Evolutionary conservation across 2,329 filamentous ascomycete species (phyloP), one percentile per base, ranked within the genome.

Genomic region (Grosmannia clavigera): DNA sequence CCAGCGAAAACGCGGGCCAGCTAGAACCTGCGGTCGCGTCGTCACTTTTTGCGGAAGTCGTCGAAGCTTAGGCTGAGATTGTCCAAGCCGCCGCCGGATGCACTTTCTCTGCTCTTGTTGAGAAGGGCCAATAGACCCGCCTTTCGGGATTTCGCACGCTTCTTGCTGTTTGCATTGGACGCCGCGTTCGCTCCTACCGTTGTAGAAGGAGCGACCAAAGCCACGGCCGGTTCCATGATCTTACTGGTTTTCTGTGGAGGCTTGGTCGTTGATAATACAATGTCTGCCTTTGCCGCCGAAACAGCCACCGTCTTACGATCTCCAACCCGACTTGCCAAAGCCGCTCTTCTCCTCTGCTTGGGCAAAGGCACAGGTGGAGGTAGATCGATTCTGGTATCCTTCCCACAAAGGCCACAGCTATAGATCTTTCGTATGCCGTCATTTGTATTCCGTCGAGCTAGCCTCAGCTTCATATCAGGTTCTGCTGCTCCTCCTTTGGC

Each of bases 111-210:
- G 58, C 74, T 75, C 64, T 82, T 80, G 55, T 78, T 77, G n/a
- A 88, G 73, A 50, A 88, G 69, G 57, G 84, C 83, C 68, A 86
- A 81, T n/a, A 88, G 73, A 1, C 82, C 83, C 40, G 82, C 80
- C 70, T 86, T 88, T 62, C 83, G 76, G 62, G 74, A 80, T 72
- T 84, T 87, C 38, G 84, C 81, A 57, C 83, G 76, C 72, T 85
- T 86, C 71, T 83, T 85, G 72, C 81, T 85, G 71, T 72, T 82
- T 9, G 81, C 78, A 67, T 81, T 84, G 40, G 78, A 72, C 2
- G 76, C 74, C 19, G 62, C 27, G 29, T 58, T 22, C 9, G 55
- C 52, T 5, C 22, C 2, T 46, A 56, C n/a, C 5, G 55, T n/a
- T 4, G 53, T 31, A 46, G 19, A 46, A n/a, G 43, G 22, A 9